Evolutionary conservation across 108 stramenopile species (phyloP), one percentile per base, ranked within the genome.

Genomic region (Cyclotella distinguenda): DNA sequence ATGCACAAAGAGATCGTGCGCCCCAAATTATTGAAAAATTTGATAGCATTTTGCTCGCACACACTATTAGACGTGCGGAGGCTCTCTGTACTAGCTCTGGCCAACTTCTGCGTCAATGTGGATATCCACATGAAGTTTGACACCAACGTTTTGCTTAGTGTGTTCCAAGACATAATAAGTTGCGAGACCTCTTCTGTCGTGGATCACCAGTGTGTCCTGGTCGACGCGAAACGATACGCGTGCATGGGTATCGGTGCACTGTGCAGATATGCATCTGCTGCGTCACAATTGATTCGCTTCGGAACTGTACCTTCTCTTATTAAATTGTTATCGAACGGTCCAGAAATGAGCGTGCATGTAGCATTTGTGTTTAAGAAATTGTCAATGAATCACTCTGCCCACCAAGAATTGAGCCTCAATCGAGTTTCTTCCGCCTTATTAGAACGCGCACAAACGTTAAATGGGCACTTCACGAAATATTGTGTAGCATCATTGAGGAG

Each of bases 231-330:
- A 30, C 73, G 90, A 30, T 91, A 79, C 59, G 88, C 92, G 10
- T 86, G 76, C 43, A 69, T 93, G 80, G 88, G 87, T 22, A 39
- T 89, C 19, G 86, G 92, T 21, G 81, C 87, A 36, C 56, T 93
- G 26, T 70, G 79, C 19, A 57, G 49, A 30, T 39, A 75, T 31
- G 22, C 53, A 10, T 54, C 42, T 9, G 74, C 65, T 61, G 83
- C 81, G 60, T 57, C 40, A 49, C 53, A 46, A 25, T 32, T 90
- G 4, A 28, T 87, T 5, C 45, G 48, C 13, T 48, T 53, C 3
- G 64, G 67, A 32, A 43, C 68, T 19, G 43, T 81, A 40, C 60
- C 64, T 57, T 27, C 62, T 15, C 40, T 81, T 27, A 36, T 72
- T 4, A 46, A 63, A 60, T n/a, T 74, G 22, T 23, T 82, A 30